phyloP scores from a whole-genome alignment of 331 rosid species.

The Phaseolus coccineus region DNA sequence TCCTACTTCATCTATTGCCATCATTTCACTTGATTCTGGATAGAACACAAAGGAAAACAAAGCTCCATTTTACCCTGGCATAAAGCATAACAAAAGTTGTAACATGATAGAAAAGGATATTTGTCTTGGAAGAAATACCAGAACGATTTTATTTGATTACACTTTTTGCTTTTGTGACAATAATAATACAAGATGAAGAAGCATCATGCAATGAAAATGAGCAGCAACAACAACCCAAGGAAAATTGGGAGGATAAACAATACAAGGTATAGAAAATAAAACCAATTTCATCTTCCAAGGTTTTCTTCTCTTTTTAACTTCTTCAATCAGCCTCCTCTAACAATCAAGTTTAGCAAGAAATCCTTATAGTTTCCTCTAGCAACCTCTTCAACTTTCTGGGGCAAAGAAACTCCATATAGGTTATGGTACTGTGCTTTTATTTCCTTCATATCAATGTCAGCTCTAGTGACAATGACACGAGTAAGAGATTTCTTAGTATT shows the following conservation, averaged over 20 bases:
- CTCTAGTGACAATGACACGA: conserved; percentile 79
- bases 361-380: conserved; percentile 85
- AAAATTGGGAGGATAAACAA: conserved; percentile 11
- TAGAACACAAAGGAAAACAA: no score
- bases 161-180: neutral
- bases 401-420: conserved; percentile 59
- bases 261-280: conserved; percentile 6
- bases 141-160: neutral
- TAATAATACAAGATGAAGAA: conserved; percentile 7
- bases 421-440: conserved; percentile 67
- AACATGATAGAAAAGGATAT: neutral
- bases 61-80: neutral
- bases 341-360: conserved; percentile 76
- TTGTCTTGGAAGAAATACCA: neutral
- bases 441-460: conserved; percentile 76
- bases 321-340: conserved; percentile 55
- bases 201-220: conserved; percentile 14
- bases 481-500: conserved; percentile 67
- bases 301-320: neutral
- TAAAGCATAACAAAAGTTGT: neutral
- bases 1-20: no score
- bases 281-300: conserved; percentile 1
- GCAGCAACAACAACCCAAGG: conserved; percentile 24
- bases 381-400: conserved; percentile 63
- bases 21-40: no score